phyloP scores from a whole-genome alignment of 805 yeast genomes.

The Pichia phayaonensis region DNA sequence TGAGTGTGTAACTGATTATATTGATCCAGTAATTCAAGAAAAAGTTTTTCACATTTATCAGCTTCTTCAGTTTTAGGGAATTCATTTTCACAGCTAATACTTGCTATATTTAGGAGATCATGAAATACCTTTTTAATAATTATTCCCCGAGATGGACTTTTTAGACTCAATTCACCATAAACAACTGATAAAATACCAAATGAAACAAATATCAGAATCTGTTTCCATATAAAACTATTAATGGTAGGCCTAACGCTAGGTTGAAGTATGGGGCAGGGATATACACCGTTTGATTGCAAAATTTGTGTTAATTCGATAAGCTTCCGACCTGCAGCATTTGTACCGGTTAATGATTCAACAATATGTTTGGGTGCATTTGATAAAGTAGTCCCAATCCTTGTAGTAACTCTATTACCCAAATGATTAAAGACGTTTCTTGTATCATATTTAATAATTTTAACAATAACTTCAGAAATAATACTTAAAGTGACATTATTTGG shows the following conservation, averaged over 20 bases:
- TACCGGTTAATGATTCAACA: slow-evolving; percentile 15
- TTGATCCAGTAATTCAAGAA: slow-evolving; percentile 17
- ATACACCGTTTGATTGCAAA: slow-evolving; percentile 20
- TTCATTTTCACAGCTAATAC: slow-evolving; percentile 20
- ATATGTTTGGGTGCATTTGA: background rate
- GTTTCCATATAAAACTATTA: slow-evolving; percentile 24
- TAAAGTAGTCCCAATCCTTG: slow-evolving; percentile 21
- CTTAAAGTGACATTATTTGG: slow-evolving; percentile 16
- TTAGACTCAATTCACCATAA: slow-evolving; percentile 15
- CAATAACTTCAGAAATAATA: slow-evolving; percentile 21
- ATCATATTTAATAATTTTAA: slow-evolving; percentile 12
- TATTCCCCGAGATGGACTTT: slow-evolving; percentile 1
- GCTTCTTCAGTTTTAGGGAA: slow-evolving; percentile 20
- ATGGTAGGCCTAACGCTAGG: slow-evolving; percentile 22
- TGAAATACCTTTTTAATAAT: slow-evolving; percentile 18
- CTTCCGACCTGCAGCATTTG: slow-evolving; percentile 15
- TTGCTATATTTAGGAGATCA: slow-evolving; percentile 19
- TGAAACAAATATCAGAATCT: slow-evolving; percentile 20
- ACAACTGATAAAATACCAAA: slow-evolving; percentile 19
- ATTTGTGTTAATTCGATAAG: slow-evolving; percentile 15
- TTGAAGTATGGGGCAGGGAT: slow-evolving; percentile 21
- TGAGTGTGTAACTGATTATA: slow-evolving; percentile 15
- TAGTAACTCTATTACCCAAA: slow-evolving; percentile 18
- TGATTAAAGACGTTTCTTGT: slow-evolving; percentile 15
- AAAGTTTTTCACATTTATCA: slow-evolving; percentile 8